These are phyloP conservation scores for Biscogniauxia marginata DNA, from an alignment of 2,329 filamentous ascomycete genomes.

Conservation along the genomic window DNA sequence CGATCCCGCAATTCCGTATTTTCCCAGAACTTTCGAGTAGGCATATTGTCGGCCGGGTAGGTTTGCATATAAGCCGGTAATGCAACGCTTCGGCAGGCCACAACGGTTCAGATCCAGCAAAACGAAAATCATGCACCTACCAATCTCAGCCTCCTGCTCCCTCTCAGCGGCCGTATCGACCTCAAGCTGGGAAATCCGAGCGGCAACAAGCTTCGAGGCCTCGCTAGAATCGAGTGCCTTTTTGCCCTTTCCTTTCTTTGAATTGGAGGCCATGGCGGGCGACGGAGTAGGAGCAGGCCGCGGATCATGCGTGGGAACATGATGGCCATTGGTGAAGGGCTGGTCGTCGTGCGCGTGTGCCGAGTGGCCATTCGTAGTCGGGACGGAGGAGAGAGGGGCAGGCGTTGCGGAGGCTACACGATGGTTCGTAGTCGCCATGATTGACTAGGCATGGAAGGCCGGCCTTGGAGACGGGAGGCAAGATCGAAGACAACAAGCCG, in stretches of 20 bases:
- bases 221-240: constrained; percentile 83
- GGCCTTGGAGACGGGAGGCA: constrained; percentile 11
- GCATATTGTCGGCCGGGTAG: background rate
- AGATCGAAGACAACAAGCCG: background rate
- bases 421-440: constrained; percentile 38
- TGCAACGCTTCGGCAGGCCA: background rate
- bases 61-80: background rate
- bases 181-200: constrained; percentile 93
- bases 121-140: constrained; percentile 50
- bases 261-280: constrained; percentile 46
- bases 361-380: constrained; percentile 33
- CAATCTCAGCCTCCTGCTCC: constrained; percentile 93
- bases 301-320: constrained; percentile 40
- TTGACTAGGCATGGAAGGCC: constrained; percentile 18
- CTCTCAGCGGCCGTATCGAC: constrained; percentile 91
- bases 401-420: constrained; percentile 33
- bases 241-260: constrained; percentile 81
- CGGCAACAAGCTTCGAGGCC: constrained; percentile 85
- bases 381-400: constrained; percentile 30
- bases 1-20: background rate
- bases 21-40: background rate
- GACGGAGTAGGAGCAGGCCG: constrained; percentile 44
- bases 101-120: background rate
- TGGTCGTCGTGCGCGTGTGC: constrained; percentile 36
- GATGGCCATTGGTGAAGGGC: constrained; percentile 37